phyloP scores from a whole-genome alignment of 768 basidiomycete genomes.

The Arthromyces matolae region DNA sequence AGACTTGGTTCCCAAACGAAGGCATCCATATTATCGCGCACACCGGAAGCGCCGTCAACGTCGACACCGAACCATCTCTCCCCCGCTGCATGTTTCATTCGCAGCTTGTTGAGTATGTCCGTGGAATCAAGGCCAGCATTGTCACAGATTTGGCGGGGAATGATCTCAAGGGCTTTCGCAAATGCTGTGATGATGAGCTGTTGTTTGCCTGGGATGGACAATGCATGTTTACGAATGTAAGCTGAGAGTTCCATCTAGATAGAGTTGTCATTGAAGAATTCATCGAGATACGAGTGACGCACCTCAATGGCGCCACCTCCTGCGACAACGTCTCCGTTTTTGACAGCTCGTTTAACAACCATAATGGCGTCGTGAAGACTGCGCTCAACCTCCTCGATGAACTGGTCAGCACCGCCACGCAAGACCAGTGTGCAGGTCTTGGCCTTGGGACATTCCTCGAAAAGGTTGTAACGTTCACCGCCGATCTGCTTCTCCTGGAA shows the following conservation, averaged over 20 bases:
- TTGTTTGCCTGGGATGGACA: conserved; percentile 92
- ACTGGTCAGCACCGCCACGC: conserved; percentile 96
- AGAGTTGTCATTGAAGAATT: background rate
- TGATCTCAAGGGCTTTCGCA: conserved; percentile 95
- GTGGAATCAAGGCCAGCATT: conserved; percentile 98
- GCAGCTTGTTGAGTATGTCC: conserved; percentile 93
- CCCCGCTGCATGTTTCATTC: conserved; percentile 91
- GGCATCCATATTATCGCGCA: conserved; percentile 93
- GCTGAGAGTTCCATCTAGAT: conserved; percentile 93
- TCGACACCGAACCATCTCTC: conserved; percentile 93
- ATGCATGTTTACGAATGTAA: conserved; percentile 85
- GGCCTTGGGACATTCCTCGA: conserved; percentile 88
- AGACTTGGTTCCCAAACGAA: conserved; percentile 99
- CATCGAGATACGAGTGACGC: conserved; percentile 13
- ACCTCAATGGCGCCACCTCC: conserved; percentile 98
- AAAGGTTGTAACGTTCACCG: conserved; percentile 93
- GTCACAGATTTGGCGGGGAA: conserved; percentile 97
- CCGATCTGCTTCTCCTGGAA: conserved; percentile 97
- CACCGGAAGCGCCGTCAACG: conserved; percentile 83
- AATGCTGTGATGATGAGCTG: conserved; percentile 94
- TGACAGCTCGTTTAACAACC: conserved; percentile 98
- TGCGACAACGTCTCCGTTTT: conserved; percentile 94
- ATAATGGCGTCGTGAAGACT: conserved; percentile 98
- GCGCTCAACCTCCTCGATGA: conserved; percentile 96
- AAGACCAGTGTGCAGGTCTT: conserved; percentile 95